Conservation (phyloP, 1,284 basidiomycete species). For the Cryptococcus hybrid region DNA sequence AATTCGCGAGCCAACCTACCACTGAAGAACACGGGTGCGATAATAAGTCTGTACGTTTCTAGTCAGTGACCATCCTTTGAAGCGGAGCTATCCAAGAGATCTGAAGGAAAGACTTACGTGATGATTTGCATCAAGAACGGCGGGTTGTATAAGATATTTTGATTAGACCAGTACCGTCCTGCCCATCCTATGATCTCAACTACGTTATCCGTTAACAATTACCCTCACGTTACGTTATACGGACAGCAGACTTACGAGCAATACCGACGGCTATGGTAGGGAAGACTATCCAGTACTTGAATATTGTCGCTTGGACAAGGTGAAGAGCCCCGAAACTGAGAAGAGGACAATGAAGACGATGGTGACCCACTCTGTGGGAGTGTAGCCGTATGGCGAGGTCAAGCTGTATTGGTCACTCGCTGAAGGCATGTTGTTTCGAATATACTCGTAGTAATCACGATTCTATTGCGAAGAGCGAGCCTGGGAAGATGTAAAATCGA, state of each 20-base stretch:
- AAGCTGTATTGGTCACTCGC: too few species aligned
- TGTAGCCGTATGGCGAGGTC: constrained; percentile 34
- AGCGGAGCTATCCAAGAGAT: not conserved
- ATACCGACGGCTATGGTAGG: constrained; percentile 55
- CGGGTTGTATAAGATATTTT: constrained; percentile 24
- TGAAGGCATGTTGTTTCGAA: too few species aligned
- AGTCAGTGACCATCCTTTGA: too few species aligned
- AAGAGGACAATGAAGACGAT: constrained; percentile 33
- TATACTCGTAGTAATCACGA: too few species aligned
- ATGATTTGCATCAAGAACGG: constrained; percentile 54
- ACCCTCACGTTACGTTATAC: not conserved
- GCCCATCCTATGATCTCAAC: constrained; percentile 55
- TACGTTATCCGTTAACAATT: constrained; percentile 34
- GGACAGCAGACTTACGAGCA: constrained; percentile 1
- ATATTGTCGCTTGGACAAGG: constrained; percentile 50
- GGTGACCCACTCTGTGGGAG: constrained; percentile 14
- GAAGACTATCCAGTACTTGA: constrained; percentile 56
- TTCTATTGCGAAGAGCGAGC: too few species aligned
- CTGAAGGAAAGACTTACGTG: constrained; percentile 21
- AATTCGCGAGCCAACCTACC: constrained; percentile 11
- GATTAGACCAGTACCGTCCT: constrained; percentile 30
- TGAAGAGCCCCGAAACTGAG: constrained; percentile 49
- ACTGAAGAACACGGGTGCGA: constrained; percentile 49
- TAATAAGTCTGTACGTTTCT: constrained; percentile 28
- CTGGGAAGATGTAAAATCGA: too few species aligned